Evolutionary conservation across 129 eudicot genomes (phyloP), one percentile per base, ranked within the genome.

Genomic region (Calendula officinalis): DNA sequence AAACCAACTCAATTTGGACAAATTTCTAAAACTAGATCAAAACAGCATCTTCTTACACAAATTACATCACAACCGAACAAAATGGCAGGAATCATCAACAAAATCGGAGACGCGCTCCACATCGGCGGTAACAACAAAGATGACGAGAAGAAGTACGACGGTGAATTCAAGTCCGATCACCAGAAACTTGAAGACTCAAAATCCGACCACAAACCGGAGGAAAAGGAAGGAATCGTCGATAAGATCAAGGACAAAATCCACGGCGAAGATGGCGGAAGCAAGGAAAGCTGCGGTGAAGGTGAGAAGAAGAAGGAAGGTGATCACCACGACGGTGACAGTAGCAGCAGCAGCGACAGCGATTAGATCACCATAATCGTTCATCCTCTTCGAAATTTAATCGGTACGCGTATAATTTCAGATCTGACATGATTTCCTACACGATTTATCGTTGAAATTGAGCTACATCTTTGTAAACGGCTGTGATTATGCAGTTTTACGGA

Each of bases 281-380:
- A 73, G 14, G 72, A 45, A 9, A 8, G 70, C 5, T 55, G 56
- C 33, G 72, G 63, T 27, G 73, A 80, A 52, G 68, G 80, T 69
- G 71, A 74, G 60, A 68, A 84, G 67, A 68, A 69, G 43, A 64
- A 80, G 46, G 71, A 75, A 6, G 75, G 66, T 1, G 60, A 62
- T 27, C 70, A 68, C 33, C 66, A 75, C 44, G 60, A 69, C 4
- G 80, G 54, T 30, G 60, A 68, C 61, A 81, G 87, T 70, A 80
- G 86, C 80, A 81, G 87, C 77, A 82, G 79, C 81, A 80, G 86
- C 74, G 90, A 84, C 53, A 70, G 78, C 64, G 82, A 81, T 61
- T 84, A 72, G 75, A 50, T 56, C 66, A 4, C 13, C n/a, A 39
- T 14, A 22, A 11, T 37, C 12, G 39, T 10, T 10, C 66, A 5